Percentiles rank a stretch among this genome's conserved stretches.
Evolutionary conservation across 805 yeast species (phyloP).

Genomic region (Debaryomyces maramus): DNA sequence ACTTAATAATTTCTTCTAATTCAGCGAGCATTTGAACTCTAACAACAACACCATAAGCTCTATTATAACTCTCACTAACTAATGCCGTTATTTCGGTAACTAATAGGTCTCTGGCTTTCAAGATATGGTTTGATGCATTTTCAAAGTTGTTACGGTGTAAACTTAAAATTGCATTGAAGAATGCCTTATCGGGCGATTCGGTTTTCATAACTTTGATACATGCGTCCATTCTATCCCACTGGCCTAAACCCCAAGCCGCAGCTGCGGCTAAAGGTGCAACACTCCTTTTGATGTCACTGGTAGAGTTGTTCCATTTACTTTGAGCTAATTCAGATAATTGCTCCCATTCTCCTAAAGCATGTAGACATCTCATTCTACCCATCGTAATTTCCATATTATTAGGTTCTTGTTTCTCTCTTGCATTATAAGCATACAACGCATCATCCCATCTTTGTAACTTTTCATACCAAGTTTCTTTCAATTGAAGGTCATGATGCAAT

Average conservation of each 20-base stretch:
- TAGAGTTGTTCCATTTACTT: constrained; percentile 76
- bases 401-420: constrained; percentile 62
- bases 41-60: constrained; percentile 96
- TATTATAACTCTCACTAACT: constrained; percentile 91
- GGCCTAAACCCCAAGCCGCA: constrained; percentile 97
- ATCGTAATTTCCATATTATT: constrained; percentile 83
- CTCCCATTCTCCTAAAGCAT: constrained; percentile 99
- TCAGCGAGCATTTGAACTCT: constrained; percentile 97
- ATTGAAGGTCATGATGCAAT: constrained; percentile 82
- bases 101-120: constrained; percentile 81
- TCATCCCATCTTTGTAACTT: constrained; percentile 98
- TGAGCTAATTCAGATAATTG: constrained; percentile 81
- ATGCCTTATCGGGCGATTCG: constrained; percentile 93
- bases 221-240: constrained; percentile 94
- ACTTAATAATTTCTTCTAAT: constrained; percentile 88
- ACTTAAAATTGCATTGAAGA: constrained; percentile 86
- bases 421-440: constrained; percentile 86
- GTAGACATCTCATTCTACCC: constrained; percentile 98
- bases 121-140: constrained; percentile 76
- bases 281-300: constrained; percentile 70
- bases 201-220: constrained; percentile 87
- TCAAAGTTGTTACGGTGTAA: constrained; percentile 84
- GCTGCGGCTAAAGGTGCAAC: constrained; percentile 99
- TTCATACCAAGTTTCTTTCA: constrained; percentile 97
- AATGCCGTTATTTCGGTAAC: constrained; percentile 93